phyloP scores from a whole-genome alignment of 225 moss, liverwort and hornwort genomes.

The Pseudoscleropodium purum region DNA sequence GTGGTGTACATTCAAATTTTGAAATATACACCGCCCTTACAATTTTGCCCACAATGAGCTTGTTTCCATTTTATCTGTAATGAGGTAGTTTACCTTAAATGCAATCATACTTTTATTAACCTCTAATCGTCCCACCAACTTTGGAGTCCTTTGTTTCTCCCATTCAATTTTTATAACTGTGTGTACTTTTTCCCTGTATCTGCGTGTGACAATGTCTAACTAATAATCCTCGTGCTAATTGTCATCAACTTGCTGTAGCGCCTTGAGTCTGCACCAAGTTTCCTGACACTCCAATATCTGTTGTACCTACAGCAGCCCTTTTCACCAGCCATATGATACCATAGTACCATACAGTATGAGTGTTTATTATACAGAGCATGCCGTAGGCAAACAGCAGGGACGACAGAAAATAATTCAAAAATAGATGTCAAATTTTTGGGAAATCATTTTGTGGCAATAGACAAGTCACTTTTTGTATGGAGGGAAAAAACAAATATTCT shows the following conservation, averaged over 20 bases:
- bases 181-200: no score
- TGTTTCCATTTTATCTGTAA: no score
- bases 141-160: neutral
- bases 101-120: no score
- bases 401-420: neutral
- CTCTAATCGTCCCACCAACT: neutral
- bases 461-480: neutral
- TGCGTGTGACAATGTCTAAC: no score
- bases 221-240: neutral
- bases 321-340: neutral
- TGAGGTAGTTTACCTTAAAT: no score
- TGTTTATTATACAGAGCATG: neutral
- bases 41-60: no score
- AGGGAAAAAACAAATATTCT: neutral
- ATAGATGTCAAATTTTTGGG: neutral
- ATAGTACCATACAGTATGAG: no score
- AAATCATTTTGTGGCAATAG: neutral
- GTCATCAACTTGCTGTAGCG: neutral
- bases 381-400: neutral
- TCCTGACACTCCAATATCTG: no score
- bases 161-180: neutral
- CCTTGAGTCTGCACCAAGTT: neutral
- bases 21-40: no score
- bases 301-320: neutral
- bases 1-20: no score